Base-by-base conservation (phyloP, 164 flowering plant species). In the Aristolochia contorta region DNA sequence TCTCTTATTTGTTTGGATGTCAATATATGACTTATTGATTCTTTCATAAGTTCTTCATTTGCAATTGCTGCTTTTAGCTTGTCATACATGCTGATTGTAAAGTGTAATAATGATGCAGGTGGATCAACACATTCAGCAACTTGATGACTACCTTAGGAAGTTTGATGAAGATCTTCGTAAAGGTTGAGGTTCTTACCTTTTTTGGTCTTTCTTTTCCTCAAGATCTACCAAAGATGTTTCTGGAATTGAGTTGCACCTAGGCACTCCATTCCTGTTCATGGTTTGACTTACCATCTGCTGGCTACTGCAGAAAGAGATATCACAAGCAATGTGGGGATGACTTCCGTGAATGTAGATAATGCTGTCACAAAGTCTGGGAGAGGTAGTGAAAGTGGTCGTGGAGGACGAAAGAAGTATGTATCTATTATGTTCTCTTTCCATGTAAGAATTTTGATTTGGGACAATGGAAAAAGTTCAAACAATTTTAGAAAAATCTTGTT, bases 91-190 rank as follows among this genome's bases (percentile, higher is more conserved):
- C n/a, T 62, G 18, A 62, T 47, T 21, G 20, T 47, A 50, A 19
- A 60, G 58, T 56, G 23, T 58, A 47, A 60, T 53, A 57, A 16
- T 72, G 71, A 18, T 24, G 56, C 76, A 89, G 98, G 98, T 89
- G 54, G 98, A 92, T 81, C 63, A 83, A 47, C 93, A 92, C 61
- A 77, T 92, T 54, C 98, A 92, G 65, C 93, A 85, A 66, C 93
- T 92, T 61, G 98, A 92, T 80, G 89, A 84, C 58, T 87, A 84
- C 67, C 33, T 92, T 71, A 87, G 74, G 69, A 83, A 60, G 56
- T 74, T 73, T 58, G 91, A 84, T 71, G 95, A 92, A 76, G 93
- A 89, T 65, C 80, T 80, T 55, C 80, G 86, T n/a, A 82, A 87
- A 54, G 98, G 96, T 92, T 76, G 43, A 37, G 43, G 12, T 37